Evolutionary conservation across 345 rosid species (phyloP), one percentile per base, ranked within the genome.

Genomic region (Eucalyptus regnans): DNA sequence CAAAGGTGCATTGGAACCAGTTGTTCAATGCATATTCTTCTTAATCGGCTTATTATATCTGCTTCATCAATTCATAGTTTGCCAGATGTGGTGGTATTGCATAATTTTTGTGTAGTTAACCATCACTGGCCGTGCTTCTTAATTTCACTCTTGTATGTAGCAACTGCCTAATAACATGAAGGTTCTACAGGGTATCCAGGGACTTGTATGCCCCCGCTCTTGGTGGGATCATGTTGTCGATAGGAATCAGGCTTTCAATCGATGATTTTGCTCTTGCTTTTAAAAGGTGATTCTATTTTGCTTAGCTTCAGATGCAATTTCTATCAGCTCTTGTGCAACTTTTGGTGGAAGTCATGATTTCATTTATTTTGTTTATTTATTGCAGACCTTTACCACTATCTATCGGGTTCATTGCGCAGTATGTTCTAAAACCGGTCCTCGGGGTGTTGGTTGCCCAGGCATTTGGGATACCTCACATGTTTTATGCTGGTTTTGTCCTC

Each of bases 181-280:
- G 87, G 68, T 27, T 43, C 80, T 92, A 89, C 95, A 96, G 99
- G 99, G 98, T 96, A 87, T 97, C 99, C 20, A 97, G 96, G 92
- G 99, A 96, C 56, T 84, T 96, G 43, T 97, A 97, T 88, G 99
- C 99, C 64, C 99, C 99, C 86, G 98, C 99, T 87, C 98, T 97
- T 89, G 99, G 99, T 56, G 99, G 99, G 89, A 97, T 91, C 86
- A 96, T 97, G 99, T 90, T 97, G 89, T 97, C 99, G 10, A 97
- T 97, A 87, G 99, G 99, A 90, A 97, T 97, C 87, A 93, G 89
- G 92, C 98, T 97, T 87, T 97, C 99, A 1, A 12, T 97, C 86
- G 88, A 95, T 52, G 99, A 97, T 93, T 96, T 97, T 91, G 95
- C 99, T 87, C 98, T 96, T 87, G 99, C 97, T 48, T 90, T 96